Evolutionary conservation across 176 grass and related monocot species (phyloP).

Genomic region (Musa itinerans): DNA sequence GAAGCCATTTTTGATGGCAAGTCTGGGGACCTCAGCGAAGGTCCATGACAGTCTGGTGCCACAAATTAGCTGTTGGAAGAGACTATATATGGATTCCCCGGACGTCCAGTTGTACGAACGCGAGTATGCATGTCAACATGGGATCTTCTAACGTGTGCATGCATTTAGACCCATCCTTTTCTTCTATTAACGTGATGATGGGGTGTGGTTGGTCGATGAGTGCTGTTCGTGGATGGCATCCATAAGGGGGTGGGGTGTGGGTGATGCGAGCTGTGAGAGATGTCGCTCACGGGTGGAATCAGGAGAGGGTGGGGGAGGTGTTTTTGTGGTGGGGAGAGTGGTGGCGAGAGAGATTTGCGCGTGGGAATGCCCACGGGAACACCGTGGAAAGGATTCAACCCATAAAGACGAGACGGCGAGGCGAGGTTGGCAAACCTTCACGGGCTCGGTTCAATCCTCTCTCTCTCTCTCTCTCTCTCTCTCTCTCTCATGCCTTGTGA

Average conservation of each 20-base stretch:
- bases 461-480: no score
- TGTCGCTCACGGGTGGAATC: no score
- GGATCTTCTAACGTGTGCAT: constrained; percentile 15
- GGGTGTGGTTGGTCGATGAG: neutral
- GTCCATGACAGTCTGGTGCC: neutral
- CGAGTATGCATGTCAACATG: no score
- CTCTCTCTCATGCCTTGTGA: no score
- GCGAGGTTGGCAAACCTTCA: neutral
- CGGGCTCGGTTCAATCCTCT: no score
- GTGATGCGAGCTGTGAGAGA: no score
- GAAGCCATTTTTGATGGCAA: constrained; percentile 25
- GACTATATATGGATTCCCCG: no score
- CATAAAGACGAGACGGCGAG: no score
- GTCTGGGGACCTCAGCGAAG: neutral
- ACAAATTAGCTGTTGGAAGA: no score
- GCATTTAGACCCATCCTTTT: constrained; percentile 24
- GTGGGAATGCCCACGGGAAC: neutral
- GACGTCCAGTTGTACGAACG: no score
- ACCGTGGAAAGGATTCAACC: neutral
- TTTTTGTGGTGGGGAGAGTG: no score
- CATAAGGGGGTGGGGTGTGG: neutral
- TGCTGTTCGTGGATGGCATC: neutral
- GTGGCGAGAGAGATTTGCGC: no score
- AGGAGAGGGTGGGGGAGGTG: neutral
- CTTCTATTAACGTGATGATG: neutral